Evolutionary conservation across 768 basidiomycete genomes (phyloP).

Genomic region (Russula dissimulans): DNA sequence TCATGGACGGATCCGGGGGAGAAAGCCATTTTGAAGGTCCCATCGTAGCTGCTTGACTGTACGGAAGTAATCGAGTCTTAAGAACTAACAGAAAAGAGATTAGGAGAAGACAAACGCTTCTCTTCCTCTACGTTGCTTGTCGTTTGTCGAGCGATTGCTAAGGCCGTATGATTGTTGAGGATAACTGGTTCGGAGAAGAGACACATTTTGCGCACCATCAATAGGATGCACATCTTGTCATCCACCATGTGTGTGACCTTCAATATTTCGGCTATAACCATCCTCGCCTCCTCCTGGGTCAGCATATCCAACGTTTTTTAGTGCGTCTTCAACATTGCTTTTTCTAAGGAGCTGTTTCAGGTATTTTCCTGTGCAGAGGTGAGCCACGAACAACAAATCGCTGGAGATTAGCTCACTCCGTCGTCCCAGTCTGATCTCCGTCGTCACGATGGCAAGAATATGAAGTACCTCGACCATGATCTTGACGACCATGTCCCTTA

Average conservation of each 20-base stretch:
- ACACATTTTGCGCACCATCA: background rate
- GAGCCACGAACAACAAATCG: background rate
- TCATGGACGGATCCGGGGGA: background rate
- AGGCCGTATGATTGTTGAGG: background rate
- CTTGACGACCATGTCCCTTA: background rate
- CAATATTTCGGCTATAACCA: background rate
- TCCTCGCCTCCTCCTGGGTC: background rate
- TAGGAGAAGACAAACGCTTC: background rate
- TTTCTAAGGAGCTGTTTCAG: background rate
- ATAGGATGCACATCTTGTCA: background rate
- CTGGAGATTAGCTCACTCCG: background rate
- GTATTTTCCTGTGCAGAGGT: background rate
- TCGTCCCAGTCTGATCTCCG: background rate
- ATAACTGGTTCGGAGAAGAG: too few relatives aligned
- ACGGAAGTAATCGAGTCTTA: background rate
- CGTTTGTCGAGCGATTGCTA: background rate
- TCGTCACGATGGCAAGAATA: background rate
- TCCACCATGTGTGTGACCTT: background rate
- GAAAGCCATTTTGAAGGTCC: background rate
- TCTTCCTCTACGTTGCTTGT: background rate
- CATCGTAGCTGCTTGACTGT: background rate
- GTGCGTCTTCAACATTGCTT: background rate
- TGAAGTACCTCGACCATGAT: background rate
- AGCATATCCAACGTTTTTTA: background rate
- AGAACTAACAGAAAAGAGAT: background rate